Base-by-base conservation (phyloP, 1,139 yeast genomes). In the Pichia cactophila region DNA sequence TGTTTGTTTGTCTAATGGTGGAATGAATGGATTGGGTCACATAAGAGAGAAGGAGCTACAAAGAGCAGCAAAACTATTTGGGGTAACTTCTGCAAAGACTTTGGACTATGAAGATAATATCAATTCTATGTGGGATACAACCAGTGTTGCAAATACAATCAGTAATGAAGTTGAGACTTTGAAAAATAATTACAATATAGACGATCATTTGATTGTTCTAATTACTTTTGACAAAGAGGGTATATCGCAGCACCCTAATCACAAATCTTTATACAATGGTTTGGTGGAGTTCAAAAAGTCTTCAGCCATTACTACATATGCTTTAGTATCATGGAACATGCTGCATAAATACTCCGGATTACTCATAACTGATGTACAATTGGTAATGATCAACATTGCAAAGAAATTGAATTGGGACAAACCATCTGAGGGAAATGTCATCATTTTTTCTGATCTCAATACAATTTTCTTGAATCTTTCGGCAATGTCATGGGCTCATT, bases 201-300 rank as follows among this genome's bases (percentile, higher is more conserved):
- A 50, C 62, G n/a, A 50, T 61, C 20, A 49, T 48, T 61, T 70
- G n/a, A 23, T 55, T n/a, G 72, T 78, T 4, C 58, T 89, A 16
- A 61, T 92, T 38, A 87, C 97, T 0, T 92, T 94, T 67, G 99
- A 92, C 66, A 75, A 75, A 45, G 54, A 62, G 20, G 99, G 99
- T 0, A 85, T 92, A 2, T 88, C 97, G 0, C 73, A 75, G 48
- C 99, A 94, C 66, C 77, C 87, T 20, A 94, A 94, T 64, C 99
- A 94, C 65, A 78, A 72, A 38, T 77, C 95, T 1, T 66, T 86
- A 43, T 75, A 71, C 62, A 64, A 71, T 48, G 95, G 89, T 1
- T 78, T 80, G 5, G 58, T 61, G 43, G 62, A 66, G 26, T 76
- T 71, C 59, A 55, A 64, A 46, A 51, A 50, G 14, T 33, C 47